Conservation (phyloP, 1,139 yeast genomes). For the Zhuliangozyma blackwelliae region DNA sequence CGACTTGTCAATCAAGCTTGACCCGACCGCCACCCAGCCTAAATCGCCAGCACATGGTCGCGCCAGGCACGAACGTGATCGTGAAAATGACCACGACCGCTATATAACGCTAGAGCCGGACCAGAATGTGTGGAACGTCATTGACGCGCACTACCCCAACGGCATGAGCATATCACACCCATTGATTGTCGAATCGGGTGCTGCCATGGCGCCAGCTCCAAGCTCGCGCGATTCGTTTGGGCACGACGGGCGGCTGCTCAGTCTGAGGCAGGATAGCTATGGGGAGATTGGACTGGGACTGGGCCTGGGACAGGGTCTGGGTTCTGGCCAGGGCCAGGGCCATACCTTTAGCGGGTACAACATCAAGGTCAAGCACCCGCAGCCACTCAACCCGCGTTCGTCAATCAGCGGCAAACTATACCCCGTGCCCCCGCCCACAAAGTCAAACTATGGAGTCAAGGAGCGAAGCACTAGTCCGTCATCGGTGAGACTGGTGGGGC, state of each 20-base stretch:
- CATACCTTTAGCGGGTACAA: too few relatives aligned
- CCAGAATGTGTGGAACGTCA: constrained; percentile 51
- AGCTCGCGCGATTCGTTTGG: not conserved
- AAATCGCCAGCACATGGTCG: not conserved
- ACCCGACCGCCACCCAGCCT: constrained; percentile 10
- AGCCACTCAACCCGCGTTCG: too few relatives aligned
- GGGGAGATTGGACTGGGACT: too few relatives aligned
- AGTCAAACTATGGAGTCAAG: too few relatives aligned
- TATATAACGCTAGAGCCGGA: constrained; percentile 56
- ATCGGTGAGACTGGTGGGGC: too few relatives aligned
- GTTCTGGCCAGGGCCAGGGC: too few relatives aligned
- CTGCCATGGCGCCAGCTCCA: not conserved
- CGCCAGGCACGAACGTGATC: too few relatives aligned
- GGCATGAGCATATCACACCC: constrained; percentile 74
- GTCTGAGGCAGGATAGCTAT: not conserved
- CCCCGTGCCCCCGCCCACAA: constrained; percentile 1
- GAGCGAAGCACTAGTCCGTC: too few relatives aligned
- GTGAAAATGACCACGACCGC: too few relatives aligned
- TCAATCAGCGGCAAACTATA: constrained; percentile 1
- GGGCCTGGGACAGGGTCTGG: too few relatives aligned
- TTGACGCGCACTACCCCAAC: constrained; percentile 59
- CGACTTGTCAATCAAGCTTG: constrained; percentile 49
- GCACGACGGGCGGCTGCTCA: not conserved
- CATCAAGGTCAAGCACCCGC: too few relatives aligned
- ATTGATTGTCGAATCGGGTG: constrained; percentile 45